Conservation (phyloP, 352 stramenopile species). For the Globisporangium lucens region DNA sequence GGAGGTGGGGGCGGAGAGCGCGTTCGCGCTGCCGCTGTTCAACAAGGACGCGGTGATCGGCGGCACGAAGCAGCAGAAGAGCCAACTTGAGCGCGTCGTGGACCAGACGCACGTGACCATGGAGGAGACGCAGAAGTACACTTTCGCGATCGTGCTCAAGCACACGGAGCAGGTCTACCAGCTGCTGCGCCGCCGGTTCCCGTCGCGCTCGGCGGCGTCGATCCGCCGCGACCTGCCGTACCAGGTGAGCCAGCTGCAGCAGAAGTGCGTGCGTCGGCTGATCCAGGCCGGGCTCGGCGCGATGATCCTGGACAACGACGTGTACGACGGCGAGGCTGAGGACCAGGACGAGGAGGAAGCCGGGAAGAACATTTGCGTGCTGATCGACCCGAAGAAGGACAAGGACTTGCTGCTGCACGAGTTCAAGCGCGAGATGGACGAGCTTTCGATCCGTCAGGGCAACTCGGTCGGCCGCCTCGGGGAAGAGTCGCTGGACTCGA, state of each 20-base stretch:
- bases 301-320: slow-evolving; percentile 70
- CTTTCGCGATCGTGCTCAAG: slow-evolving; percentile 82
- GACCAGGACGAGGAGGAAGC: slow-evolving; percentile 47
- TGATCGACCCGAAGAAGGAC: slow-evolving; percentile 85
- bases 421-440: slow-evolving; percentile 87
- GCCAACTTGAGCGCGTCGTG: slow-evolving; percentile 27
- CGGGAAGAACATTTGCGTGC: slow-evolving; percentile 66
- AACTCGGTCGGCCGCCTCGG: slow-evolving; percentile 58
- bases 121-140: slow-evolving; percentile 87
- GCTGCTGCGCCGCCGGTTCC: slow-evolving; percentile 62
- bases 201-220: slow-evolving; percentile 59
- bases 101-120: slow-evolving; percentile 70
- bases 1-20: slow-evolving; percentile 46
- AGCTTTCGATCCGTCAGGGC: slow-evolving; percentile 78
- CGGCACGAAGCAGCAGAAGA: slow-evolving; percentile 22
- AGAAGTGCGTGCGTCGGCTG: slow-evolving; percentile 77
- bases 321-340: slow-evolving; percentile 41
- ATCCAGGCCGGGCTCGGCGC: slow-evolving; percentile 79
- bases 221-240: slow-evolving; percentile 67
- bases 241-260: slow-evolving; percentile 69
- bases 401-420: slow-evolving; percentile 77
- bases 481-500: slow-evolving; percentile 74
- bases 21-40: slow-evolving; percentile 42
- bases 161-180: slow-evolving; percentile 78
- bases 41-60: slow-evolving; percentile 8